Evolutionary conservation across 345 rosid species (phyloP).

Genomic region (Carallia pectinifolia): DNA sequence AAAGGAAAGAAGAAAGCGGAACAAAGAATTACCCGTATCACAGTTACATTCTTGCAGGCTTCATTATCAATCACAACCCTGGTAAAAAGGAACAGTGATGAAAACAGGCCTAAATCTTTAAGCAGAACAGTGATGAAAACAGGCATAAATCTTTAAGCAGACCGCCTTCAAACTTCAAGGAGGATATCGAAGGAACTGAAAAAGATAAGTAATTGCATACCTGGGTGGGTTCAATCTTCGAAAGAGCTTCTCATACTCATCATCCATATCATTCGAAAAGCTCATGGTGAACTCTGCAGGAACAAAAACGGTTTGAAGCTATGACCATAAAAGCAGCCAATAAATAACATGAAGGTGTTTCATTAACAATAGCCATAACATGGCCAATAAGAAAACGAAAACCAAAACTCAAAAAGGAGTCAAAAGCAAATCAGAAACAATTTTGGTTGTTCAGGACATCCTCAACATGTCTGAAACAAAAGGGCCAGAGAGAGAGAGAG

Average conservation of each 20-base stretch:
- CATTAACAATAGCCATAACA: background rate
- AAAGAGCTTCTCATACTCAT: conserved; percentile 83
- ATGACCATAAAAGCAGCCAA: conserved; percentile 12
- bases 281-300: conserved; percentile 61
- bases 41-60: conserved; percentile 81
- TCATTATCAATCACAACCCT: conserved; percentile 98
- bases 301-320: background rate
- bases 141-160: background rate
- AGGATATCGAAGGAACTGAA: conserved; percentile 8
- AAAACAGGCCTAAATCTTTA: background rate
- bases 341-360: conserved; percentile 12
- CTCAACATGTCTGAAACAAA: background rate
- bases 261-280: conserved; percentile 70
- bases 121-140: background rate
- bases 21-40: conserved; percentile 54
- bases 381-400: conserved; percentile 1
- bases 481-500: background rate
- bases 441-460: background rate
- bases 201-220: conserved; percentile 27
- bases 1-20: conserved; percentile 2
- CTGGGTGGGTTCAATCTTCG: conserved; percentile 96
- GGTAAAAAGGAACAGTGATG: conserved; percentile 6
- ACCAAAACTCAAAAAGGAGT: conserved; percentile 7
- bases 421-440: background rate
- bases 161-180: background rate